Percentiles rank a stretch among this genome's conserved stretches.
These are phyloP conservation scores for Dendrobium officinale DNA, from an alignment of 106 monocot species.

Conservation along the genomic window DNA sequence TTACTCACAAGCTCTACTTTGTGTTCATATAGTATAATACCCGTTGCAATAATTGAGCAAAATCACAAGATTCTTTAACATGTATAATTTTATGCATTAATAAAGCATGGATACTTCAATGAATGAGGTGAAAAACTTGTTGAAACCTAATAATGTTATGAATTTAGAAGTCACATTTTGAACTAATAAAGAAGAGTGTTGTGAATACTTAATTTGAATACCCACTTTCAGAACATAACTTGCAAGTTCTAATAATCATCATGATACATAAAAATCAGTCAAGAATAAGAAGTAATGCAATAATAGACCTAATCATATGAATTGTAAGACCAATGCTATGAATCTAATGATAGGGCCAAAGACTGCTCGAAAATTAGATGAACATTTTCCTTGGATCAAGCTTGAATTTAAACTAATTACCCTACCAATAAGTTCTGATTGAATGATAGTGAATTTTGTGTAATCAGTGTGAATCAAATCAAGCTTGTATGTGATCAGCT, in stretches of 20 bases:
- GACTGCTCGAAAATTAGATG: neutral
- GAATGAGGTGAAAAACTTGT: neutral
- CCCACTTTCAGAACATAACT: neutral
- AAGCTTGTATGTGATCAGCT: neutral
- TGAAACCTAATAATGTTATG: neutral
- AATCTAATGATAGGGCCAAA: neutral
- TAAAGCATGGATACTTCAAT: neutral
- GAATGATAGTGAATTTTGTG: no score
- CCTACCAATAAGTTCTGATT: no score
- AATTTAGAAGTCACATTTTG: neutral
- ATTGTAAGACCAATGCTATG: neutral
- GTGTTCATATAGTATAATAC: no score
- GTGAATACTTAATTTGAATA: neutral
- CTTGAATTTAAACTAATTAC: neutral
- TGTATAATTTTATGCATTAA: neutral
- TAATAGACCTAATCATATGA: neutral
- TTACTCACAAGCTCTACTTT: no score
- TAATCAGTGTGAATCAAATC: neutral
- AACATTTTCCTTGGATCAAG: neutral
- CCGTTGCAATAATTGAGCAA: no score
- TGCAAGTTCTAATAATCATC: neutral
- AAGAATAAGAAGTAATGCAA: neutral
- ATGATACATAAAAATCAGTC: neutral
- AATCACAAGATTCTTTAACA: no score
- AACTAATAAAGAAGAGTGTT: neutral